A percentile compares a stretch with the other conserved stretches of the same genome.
Conservation (phyloP, 2,329 filamentous ascomycete genomes). For the Aphanoascus verrucosus region DNA sequence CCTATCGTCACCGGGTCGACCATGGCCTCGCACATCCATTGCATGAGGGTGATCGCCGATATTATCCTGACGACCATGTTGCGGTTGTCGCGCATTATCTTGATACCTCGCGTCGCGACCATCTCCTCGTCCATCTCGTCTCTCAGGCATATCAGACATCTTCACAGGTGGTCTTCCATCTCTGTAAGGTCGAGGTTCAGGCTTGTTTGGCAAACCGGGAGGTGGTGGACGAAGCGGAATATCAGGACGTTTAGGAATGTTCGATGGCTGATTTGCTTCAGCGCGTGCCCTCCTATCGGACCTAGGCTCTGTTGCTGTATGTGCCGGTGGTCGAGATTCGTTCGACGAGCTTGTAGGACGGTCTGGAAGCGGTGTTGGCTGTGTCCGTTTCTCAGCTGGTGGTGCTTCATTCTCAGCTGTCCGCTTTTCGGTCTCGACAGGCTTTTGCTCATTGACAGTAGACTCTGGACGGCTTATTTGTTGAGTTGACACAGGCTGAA, state of each 20-base stretch:
- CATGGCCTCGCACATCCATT: slow-evolving; percentile 27
- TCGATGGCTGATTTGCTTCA: slow-evolving; percentile 23
- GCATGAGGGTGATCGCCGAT: slow-evolving; percentile 16
- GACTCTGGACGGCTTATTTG: neutral
- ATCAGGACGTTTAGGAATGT: slow-evolving; percentile 32
- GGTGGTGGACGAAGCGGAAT: slow-evolving; percentile 25
- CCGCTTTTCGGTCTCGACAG: neutral
- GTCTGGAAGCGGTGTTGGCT: neutral
- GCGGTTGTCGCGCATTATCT: slow-evolving; percentile 28
- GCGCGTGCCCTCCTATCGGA: slow-evolving; percentile 16
- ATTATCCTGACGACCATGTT: slow-evolving; percentile 30
- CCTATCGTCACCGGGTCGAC: slow-evolving; percentile 25
- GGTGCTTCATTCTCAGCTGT: neutral
- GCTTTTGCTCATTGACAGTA: neutral
- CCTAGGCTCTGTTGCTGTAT: neutral
- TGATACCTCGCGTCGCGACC: slow-evolving; percentile 25
- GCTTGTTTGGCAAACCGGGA: slow-evolving; percentile 28
- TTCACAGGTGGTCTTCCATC: slow-evolving; percentile 32
- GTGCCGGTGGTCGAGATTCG: neutral
- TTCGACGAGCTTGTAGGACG: neutral
- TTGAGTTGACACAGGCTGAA: neutral
- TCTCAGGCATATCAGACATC: slow-evolving; percentile 30
- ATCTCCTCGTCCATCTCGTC: slow-evolving; percentile 31
- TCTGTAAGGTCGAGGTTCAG: slow-evolving; percentile 28
- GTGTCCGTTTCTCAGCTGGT: neutral